Percentiles rank a stretch among this genome's conserved stretches.
These are phyloP conservation scores for Fraxinus floribunda DNA, from an alignment of 305 asterid species.

Conservation along the genomic window DNA sequence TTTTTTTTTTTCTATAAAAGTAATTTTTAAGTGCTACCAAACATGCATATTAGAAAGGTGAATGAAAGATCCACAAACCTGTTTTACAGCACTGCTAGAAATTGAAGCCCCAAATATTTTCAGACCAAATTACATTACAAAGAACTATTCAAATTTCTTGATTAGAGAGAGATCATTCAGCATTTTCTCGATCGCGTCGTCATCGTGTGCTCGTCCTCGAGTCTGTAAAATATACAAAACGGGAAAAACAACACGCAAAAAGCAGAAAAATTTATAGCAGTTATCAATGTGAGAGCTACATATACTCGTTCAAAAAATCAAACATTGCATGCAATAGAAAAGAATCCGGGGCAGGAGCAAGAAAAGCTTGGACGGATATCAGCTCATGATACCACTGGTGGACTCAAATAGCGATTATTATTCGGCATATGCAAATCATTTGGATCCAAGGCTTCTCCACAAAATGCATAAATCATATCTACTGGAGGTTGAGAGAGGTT, in stretches of 20 bases:
- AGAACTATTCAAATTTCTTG: slow-evolving; percentile 65
- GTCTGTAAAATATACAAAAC: slow-evolving; percentile 44
- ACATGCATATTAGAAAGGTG: not conserved
- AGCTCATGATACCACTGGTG: not conserved
- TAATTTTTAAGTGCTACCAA: not conserved
- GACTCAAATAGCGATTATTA: not conserved
- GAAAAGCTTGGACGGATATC: not conserved
- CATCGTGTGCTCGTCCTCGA: slow-evolving; percentile 72
- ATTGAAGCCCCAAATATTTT: not conserved
- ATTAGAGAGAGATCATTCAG: slow-evolving; percentile 69
- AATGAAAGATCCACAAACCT: not conserved
- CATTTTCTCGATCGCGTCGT: slow-evolving; percentile 86
- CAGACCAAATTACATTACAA: not conserved
- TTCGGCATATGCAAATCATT: not conserved
- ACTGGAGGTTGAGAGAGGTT: not conserved
- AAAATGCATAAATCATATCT: not conserved
- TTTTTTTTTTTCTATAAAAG: not conserved
- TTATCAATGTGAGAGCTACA: not conserved
- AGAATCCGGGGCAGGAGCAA: not conserved
- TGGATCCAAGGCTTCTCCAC: not conserved
- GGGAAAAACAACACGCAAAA: not conserved
- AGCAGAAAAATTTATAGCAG: not conserved
- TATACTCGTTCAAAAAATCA: not conserved
- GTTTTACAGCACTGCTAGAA: not conserved
- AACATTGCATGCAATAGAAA: not conserved